Conservation (phyloP, 1,284 basidiomycete genomes). For the Spongiforma sp. region DNA sequence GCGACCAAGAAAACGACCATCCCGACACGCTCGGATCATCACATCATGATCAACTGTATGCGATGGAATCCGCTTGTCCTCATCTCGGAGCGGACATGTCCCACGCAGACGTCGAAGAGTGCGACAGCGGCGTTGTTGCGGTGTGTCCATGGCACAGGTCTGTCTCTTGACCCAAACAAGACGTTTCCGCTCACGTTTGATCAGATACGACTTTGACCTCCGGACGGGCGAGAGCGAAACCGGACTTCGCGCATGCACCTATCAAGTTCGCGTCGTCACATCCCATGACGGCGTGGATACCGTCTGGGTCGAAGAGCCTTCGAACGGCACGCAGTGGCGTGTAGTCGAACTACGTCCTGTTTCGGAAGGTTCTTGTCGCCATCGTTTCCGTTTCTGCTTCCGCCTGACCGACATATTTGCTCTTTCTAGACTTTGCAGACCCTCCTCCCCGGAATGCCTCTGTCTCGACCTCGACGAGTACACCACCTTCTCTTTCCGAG, state of each 20-base stretch:
- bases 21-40: not conserved
- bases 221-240: constrained; percentile 75
- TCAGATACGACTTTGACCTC: constrained; percentile 2
- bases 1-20: not conserved
- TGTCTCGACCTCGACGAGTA: not conserved
- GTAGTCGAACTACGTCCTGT: constrained; percentile 5
- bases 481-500: too few relatives aligned
- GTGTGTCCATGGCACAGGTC: constrained; percentile 89
- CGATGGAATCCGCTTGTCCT: constrained; percentile 63
- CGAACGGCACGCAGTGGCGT: constrained; percentile 1
- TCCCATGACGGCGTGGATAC: constrained; percentile 46
- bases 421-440: constrained; percentile 3
- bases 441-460: not conserved
- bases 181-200: constrained; percentile 63
- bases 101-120: constrained; percentile 61
- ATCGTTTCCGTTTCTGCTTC: too few relatives aligned
- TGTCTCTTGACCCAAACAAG: not conserved
- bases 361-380: not conserved
- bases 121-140: constrained; percentile 51
- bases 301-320: constrained; percentile 64
- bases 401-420: too few relatives aligned
- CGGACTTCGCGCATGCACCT: constrained; percentile 82
- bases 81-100: constrained; percentile 87
- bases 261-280: constrained; percentile 61
- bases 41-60: constrained; percentile 59